These are phyloP conservation scores for Reticulascus tulasneorum DNA, from an alignment of 2,329 filamentous ascomycete species.

Conservation along the genomic window DNA sequence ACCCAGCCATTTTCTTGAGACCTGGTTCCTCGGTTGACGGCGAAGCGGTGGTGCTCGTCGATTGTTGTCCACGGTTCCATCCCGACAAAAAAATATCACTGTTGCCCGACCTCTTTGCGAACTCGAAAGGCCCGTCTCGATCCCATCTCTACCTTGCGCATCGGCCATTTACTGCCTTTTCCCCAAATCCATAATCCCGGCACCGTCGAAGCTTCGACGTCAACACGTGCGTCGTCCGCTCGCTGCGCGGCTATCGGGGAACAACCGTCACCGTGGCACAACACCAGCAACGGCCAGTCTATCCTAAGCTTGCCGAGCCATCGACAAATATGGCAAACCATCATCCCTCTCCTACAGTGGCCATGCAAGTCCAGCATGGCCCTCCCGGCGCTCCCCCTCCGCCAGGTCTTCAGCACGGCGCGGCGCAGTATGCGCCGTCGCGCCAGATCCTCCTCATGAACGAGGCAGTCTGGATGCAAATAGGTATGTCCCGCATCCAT, in stretches of 20 bases:
- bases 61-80: too few relatives aligned
- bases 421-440: conserved; percentile 58
- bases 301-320: conserved; percentile 2
- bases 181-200: conserved; percentile 3
- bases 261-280: conserved; percentile 11
- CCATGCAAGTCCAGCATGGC: conserved; percentile 64
- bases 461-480: conserved; percentile 86
- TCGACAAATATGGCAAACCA: conserved; percentile 65
- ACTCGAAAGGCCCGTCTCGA: too few relatives aligned
- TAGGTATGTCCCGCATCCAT: conserved; percentile 59
- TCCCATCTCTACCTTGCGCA: neutral
- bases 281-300: conserved; percentile 15
- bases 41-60: too few relatives aligned
- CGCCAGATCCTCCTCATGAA: conserved; percentile 77
- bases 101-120: too few relatives aligned
- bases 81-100: too few relatives aligned
- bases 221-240: conserved; percentile 7
- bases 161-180: too few relatives aligned
- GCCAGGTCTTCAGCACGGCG: conserved; percentile 49
- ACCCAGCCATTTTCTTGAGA: too few relatives aligned
- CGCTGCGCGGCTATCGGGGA: conserved; percentile 14
- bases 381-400: conserved; percentile 59
- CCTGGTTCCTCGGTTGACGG: too few relatives aligned
- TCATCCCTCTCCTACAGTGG: conserved; percentile 75
- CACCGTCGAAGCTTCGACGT: conserved; percentile 1